These are phyloP conservation scores for Petasospora rhodanensis DNA, from an alignment of 1,139 yeast species.

Conservation along the genomic window DNA sequence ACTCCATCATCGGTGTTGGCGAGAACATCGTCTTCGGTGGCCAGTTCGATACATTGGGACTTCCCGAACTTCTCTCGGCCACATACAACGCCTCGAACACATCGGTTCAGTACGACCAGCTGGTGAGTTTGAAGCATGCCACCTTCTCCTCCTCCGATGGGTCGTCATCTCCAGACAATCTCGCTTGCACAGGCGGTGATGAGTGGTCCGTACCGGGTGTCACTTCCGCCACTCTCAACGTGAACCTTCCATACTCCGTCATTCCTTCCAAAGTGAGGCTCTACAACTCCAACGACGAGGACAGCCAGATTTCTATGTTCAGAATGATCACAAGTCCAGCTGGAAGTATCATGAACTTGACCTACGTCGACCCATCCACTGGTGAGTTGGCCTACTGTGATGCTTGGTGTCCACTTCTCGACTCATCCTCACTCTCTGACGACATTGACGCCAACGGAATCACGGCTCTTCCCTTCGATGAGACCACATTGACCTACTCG, in stretches of 20 bases:
- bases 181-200: slow-evolving; percentile 56
- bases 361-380: slow-evolving; percentile 73
- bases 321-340: slow-evolving; percentile 76
- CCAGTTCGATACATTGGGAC: slow-evolving; percentile 53
- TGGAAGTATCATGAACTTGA: slow-evolving; percentile 85
- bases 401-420: slow-evolving; percentile 75
- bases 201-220: slow-evolving; percentile 57
- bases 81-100: slow-evolving; percentile 29
- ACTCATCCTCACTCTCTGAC: slow-evolving; percentile 29
- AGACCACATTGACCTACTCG: slow-evolving; percentile 35
- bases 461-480: slow-evolving; percentile 19
- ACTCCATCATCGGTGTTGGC: slow-evolving; percentile 56
- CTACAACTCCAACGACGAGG: slow-evolving; percentile 51
- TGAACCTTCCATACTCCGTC: slow-evolving; percentile 52
- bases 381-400: slow-evolving; percentile 62
- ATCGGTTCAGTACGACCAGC: slow-evolving; percentile 55
- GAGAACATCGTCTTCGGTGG: slow-evolving; percentile 76
- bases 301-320: slow-evolving; percentile 52
- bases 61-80: slow-evolving; percentile 27
- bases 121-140: slow-evolving; percentile 62
- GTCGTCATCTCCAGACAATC: slow-evolving; percentile 35
- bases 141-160: slow-evolving; percentile 46
- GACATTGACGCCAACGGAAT: too few relatives aligned
- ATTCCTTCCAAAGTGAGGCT: slow-evolving; percentile 73
- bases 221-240: slow-evolving; percentile 65